A percentile compares a stretch with the other conserved stretches of the same genome.
Conservation (phyloP, 208 protist genomes). For the Trypanosoma avium region DNA sequence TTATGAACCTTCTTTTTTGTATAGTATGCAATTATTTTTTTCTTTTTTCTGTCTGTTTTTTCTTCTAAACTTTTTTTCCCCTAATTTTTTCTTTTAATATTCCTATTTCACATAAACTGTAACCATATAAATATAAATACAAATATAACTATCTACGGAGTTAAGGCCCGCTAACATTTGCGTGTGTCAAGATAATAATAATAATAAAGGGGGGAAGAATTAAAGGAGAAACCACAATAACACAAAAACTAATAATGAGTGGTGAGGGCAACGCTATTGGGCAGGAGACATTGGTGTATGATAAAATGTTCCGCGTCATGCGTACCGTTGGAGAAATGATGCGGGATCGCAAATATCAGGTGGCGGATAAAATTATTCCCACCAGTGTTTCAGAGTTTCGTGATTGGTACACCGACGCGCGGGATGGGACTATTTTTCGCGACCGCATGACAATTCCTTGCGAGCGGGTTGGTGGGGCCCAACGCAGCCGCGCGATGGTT, state of each 20-base stretch:
- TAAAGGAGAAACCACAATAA: too few relatives aligned
- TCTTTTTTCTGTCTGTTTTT: conserved; percentile 1
- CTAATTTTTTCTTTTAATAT: too few relatives aligned
- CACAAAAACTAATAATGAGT: conserved; percentile 4
- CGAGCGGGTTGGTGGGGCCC: conserved; percentile 42
- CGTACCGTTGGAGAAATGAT: conserved; percentile 86
- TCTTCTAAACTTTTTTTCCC: background rate
- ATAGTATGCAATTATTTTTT: background rate
- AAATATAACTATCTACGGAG: too few relatives aligned
- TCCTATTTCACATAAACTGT: too few relatives aligned
- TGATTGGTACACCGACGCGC: conserved; percentile 45
- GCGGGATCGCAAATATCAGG: conserved; percentile 74
- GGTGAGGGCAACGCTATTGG: conserved; percentile 49
- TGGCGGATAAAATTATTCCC: conserved; percentile 50
- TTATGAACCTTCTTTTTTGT: too few relatives aligned
- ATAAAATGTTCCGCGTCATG: conserved; percentile 82
- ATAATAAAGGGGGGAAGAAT: background rate
- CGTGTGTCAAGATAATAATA: background rate
- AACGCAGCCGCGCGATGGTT: conserved; percentile 60
- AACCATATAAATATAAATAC: too few relatives aligned
- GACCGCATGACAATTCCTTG: conserved; percentile 84
- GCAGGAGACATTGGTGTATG: conserved; percentile 64
- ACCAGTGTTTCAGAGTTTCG: conserved; percentile 65
- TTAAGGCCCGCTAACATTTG: too few relatives aligned
- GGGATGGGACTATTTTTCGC: conserved; percentile 53